Percentiles rank a stretch among this genome's conserved stretches.
These are phyloP conservation scores for Zygosaccharomyces siamensis DNA, from an alignment of 805 yeast species.

Conservation along the genomic window DNA sequence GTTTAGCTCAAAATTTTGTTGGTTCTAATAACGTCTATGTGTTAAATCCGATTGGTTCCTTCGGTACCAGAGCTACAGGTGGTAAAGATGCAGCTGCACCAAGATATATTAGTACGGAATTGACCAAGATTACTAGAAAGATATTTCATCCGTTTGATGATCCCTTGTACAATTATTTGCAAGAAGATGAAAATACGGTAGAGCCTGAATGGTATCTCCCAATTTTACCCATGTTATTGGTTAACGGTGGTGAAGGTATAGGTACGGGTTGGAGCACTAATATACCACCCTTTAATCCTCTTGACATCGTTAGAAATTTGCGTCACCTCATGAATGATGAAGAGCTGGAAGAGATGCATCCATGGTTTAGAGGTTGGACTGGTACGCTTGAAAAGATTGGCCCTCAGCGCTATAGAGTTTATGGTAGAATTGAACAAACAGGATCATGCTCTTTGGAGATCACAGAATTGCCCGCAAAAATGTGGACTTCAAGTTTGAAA, in stretches of 20 bases:
- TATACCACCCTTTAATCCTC: constrained; percentile 86
- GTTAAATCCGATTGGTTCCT: constrained; percentile 86
- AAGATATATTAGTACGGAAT: constrained; percentile 88
- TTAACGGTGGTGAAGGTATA: constrained; percentile 96
- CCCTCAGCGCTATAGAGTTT: constrained; percentile 65
- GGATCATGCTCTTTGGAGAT: constrained; percentile 80
- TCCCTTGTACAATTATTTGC: constrained; percentile 69
- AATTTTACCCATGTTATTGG: constrained; percentile 88
- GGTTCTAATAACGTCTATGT: constrained; percentile 87
- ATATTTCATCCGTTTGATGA: constrained; percentile 79
- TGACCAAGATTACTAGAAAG: constrained; percentile 66
- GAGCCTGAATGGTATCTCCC: constrained; percentile 97
- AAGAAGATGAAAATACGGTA: constrained; percentile 89
- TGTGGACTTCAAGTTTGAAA: constrained; percentile 90
- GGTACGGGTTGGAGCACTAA: constrained; percentile 99
- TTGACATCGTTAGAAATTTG: constrained; percentile 71
- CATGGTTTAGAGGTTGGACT: constrained; percentile 96
- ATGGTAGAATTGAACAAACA: constrained; percentile 75
- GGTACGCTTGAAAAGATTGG: constrained; percentile 67
- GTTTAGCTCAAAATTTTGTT: constrained; percentile 90
- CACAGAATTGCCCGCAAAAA: constrained; percentile 85
- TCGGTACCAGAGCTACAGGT: constrained; percentile 94
- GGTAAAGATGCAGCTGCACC: constrained; percentile 99
- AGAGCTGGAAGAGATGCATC: constrained; percentile 65
- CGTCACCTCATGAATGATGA: constrained; percentile 69